These are phyloP conservation scores for Cladosporium sp. DNA, from an alignment of 2,329 filamentous ascomycete species.

Conservation along the genomic window DNA sequence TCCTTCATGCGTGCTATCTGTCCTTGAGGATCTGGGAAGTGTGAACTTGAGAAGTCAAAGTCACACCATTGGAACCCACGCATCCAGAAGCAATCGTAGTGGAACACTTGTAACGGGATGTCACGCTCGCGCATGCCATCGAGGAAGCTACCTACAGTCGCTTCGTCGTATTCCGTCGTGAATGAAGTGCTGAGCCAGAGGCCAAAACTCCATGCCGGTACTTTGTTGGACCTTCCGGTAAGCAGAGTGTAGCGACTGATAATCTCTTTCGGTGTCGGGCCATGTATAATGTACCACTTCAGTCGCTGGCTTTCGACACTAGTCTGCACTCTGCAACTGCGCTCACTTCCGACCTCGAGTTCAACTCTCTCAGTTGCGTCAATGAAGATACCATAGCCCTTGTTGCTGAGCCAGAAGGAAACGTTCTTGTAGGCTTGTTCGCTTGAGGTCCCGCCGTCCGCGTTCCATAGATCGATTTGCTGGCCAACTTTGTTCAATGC, in stretches of 20 bases:
- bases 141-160: constrained; percentile 63
- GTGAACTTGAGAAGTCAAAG: constrained; percentile 64
- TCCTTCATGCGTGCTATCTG: constrained; percentile 63
- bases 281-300: constrained; percentile 72
- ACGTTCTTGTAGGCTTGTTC: constrained; percentile 72
- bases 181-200: constrained; percentile 75
- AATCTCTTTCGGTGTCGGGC: constrained; percentile 67
- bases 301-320: constrained; percentile 65
- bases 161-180: constrained; percentile 68
- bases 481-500: constrained; percentile 74
- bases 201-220: constrained; percentile 72
- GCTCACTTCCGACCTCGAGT: constrained; percentile 69
- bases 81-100: constrained; percentile 77
- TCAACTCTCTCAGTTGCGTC: constrained; percentile 67
- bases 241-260: constrained; percentile 63
- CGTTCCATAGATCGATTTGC: constrained; percentile 60
- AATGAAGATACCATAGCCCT: constrained; percentile 74
- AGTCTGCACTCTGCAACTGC: constrained; percentile 67
- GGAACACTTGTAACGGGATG: constrained; percentile 67
- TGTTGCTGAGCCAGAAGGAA: constrained; percentile 64
- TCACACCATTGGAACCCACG: constrained; percentile 72
- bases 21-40: constrained; percentile 64
- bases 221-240: constrained; percentile 60
- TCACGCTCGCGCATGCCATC: constrained; percentile 63
- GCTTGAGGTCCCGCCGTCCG: constrained; percentile 60